These are phyloP conservation scores for Seminavis robusta DNA, from an alignment of 108 stramenopile species.

Conservation along the genomic window DNA sequence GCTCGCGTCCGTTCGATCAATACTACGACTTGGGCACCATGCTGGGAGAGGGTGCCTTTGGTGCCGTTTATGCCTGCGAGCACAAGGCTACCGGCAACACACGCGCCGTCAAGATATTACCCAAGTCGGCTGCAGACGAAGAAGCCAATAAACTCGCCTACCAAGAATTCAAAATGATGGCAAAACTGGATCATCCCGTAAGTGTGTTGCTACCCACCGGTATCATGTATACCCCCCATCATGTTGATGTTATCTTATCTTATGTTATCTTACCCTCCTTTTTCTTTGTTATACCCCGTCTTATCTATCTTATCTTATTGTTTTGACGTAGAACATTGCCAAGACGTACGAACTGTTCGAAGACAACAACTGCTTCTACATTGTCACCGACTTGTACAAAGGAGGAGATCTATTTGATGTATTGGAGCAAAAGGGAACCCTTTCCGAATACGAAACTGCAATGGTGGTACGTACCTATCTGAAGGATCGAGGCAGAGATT, in stretches of 20 bases:
- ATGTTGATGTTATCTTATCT: too few species aligned
- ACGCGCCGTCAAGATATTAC: conserved; percentile 89
- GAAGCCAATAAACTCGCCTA: too few species aligned
- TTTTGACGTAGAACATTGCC: conserved; percentile 79
- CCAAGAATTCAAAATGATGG: too few species aligned
- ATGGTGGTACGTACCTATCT: conserved; percentile 51
- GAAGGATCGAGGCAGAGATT: conserved; percentile 56
- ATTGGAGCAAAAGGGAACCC: conserved; percentile 75
- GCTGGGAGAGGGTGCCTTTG: conserved; percentile 92
- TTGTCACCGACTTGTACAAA: conserved; percentile 84
- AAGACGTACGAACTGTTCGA: conserved; percentile 61
- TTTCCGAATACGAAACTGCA: conserved; percentile 76
- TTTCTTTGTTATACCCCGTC: too few species aligned
- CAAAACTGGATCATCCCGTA: too few species aligned
- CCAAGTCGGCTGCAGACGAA: too few species aligned
- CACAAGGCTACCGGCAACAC: conserved; percentile 72
- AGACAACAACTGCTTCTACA: conserved; percentile 50
- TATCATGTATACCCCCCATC: too few species aligned
- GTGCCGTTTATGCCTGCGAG: conserved; percentile 81
- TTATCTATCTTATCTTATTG: too few species aligned
- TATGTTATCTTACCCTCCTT: too few species aligned
- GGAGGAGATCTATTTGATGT: conserved; percentile 96
- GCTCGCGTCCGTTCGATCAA: too few species aligned
- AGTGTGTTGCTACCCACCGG: too few species aligned
- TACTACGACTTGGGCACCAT: too few species aligned